Percentiles rank a stretch among this genome's conserved stretches.
Evolutionary conservation across 371 early-diverging fungal genomes (phyloP).

Genomic region (Mortierella sp.): DNA sequence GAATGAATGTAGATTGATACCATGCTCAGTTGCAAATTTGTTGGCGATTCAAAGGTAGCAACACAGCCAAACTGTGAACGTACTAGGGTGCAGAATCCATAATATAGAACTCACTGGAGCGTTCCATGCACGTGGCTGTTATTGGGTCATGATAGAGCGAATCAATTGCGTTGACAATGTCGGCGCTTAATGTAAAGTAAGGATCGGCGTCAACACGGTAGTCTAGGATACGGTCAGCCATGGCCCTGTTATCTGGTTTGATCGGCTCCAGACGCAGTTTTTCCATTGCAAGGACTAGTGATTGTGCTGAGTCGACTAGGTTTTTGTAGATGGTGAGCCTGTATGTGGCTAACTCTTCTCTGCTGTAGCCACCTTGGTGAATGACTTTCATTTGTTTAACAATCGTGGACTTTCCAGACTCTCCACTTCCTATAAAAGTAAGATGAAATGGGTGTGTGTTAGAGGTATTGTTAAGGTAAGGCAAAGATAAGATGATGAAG

Average conservation of each 20-base stretch:
- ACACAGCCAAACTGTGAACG: constrained; percentile 16
- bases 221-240: constrained; percentile 55
- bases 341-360: constrained; percentile 88
- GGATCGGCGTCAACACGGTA: constrained; percentile 63
- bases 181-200: constrained; percentile 60
- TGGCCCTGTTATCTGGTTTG: constrained; percentile 56
- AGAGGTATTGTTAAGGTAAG: too few relatives aligned
- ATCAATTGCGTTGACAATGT: constrained; percentile 70
- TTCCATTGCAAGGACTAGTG: constrained; percentile 63
- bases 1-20: too few relatives aligned
- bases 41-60: not conserved
- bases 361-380: constrained; percentile 92
- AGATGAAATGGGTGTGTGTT: not conserved
- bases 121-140: constrained; percentile 63
- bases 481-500: too few relatives aligned
- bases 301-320: constrained; percentile 62
- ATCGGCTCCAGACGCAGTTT: constrained; percentile 58
- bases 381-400: constrained; percentile 98
- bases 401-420: constrained; percentile 98
- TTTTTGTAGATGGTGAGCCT: constrained; percentile 96
- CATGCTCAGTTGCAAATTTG: too few relatives aligned
- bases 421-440: constrained; percentile 92
- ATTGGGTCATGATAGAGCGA: constrained; percentile 76
- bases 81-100: constrained; percentile 69
- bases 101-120: constrained; percentile 79